Conservation (phyloP, 139 green algal species). For the Chlorella sp. region DNA sequence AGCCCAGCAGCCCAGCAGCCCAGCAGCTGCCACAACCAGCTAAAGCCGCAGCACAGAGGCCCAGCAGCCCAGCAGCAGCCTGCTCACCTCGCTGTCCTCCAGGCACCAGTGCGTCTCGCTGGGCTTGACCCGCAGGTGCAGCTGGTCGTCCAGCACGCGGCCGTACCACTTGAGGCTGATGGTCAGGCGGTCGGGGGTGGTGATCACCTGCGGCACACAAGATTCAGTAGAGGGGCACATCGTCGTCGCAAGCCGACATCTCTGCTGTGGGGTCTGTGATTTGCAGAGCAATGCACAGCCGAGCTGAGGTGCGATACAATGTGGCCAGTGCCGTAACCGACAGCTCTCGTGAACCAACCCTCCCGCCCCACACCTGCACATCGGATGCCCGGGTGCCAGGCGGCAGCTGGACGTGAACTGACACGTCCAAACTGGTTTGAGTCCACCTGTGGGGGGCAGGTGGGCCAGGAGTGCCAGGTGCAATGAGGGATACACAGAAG, state of each 20-base stretch:
- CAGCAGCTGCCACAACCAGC: slow-evolving; percentile 73
- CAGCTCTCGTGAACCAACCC: no score
- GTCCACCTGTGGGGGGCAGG: slow-evolving; percentile 11
- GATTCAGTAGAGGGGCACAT: no score
- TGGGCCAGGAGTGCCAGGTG: no score
- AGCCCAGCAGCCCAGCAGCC: background rate
- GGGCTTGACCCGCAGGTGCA: slow-evolving; percentile 51
- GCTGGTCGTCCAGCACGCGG: slow-evolving; percentile 64
- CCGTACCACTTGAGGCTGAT: slow-evolving; percentile 72
- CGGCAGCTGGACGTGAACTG: slow-evolving; percentile 21
- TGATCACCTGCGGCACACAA: slow-evolving; percentile 35
- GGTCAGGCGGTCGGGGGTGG: slow-evolving; percentile 40
- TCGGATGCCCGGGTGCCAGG: slow-evolving; percentile 31
- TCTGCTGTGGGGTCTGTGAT: background rate
- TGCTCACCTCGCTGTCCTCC: slow-evolving; percentile 54
- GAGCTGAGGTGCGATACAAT: no score
- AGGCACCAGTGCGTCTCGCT: slow-evolving; percentile 68
- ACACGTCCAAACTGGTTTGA: slow-evolving; percentile 37
- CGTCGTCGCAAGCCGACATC: no score
- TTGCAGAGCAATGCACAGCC: no score
- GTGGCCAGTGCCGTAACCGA: no score
- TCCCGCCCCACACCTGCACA: slow-evolving; percentile 8
- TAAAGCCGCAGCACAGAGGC: slow-evolving; percentile 39
- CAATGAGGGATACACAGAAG: no score
- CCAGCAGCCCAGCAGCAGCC: no score